Percentiles rank a stretch among this genome's conserved stretches.
Evolutionary conservation across 2,329 filamentous ascomycete species (phyloP).

Genomic region (Aspergillus aculeatinus): DNA sequence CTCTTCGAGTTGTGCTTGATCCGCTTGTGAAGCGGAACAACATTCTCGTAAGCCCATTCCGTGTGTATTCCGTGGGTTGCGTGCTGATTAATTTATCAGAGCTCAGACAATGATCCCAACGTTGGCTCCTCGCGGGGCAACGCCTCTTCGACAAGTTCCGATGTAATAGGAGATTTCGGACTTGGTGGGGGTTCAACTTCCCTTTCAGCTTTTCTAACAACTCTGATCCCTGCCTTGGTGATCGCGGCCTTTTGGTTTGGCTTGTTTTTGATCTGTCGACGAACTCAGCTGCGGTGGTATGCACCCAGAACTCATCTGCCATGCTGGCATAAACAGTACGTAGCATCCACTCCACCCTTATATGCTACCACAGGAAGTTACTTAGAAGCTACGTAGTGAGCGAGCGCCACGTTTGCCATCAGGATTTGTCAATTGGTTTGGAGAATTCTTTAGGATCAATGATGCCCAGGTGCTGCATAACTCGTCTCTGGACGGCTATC

Average conservation of each 20-base stretch:
- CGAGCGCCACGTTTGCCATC: slow-evolving; percentile 49
- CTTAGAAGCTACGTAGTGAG: slow-evolving; percentile 33
- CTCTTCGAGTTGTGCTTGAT: neutral
- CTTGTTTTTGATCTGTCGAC: slow-evolving; percentile 49
- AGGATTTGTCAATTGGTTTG: slow-evolving; percentile 56
- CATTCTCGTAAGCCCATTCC: slow-evolving; percentile 12
- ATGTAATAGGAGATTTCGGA: slow-evolving; percentile 31
- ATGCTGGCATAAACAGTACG: slow-evolving; percentile 43
- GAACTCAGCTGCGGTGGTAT: slow-evolving; percentile 48
- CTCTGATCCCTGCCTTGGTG: slow-evolving; percentile 48
- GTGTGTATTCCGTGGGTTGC: neutral
- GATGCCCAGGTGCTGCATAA: slow-evolving; percentile 86
- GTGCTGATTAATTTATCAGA: slow-evolving; percentile 21
- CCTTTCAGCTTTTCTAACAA: slow-evolving; percentile 48
- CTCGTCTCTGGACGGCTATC: slow-evolving; percentile 85
- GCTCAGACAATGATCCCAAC: slow-evolving; percentile 42
- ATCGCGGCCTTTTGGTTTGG: slow-evolving; percentile 46
- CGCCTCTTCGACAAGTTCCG: slow-evolving; percentile 35
- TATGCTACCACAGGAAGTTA: neutral
- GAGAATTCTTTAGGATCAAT: slow-evolving; percentile 53
- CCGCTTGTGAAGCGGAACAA: neutral
- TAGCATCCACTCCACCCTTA: neutral
- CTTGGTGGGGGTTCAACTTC: slow-evolving; percentile 47
- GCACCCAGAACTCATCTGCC: slow-evolving; percentile 45
- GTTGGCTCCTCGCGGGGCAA: slow-evolving; percentile 43